Base-by-base conservation (phyloP, 2,329 filamentous ascomycete genomes). In the Podosphaera xanthii region DNA sequence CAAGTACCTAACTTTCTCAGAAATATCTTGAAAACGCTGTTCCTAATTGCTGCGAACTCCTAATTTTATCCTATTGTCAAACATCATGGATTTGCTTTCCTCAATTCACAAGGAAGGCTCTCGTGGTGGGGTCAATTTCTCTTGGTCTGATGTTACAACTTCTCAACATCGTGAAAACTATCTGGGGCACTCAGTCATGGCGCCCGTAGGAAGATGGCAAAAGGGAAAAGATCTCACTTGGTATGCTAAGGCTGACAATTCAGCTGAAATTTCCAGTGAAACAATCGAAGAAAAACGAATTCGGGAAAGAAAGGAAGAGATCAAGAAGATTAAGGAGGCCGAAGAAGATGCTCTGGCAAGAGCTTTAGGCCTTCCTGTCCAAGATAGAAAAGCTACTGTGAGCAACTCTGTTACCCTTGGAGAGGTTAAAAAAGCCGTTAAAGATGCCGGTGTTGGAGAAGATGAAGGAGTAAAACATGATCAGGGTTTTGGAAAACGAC, bases 101-200 rank as follows among this genome's bases (percentile, higher is more conserved):
- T 88, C 86, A 49, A 85, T 98, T 62, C 87, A 90, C 68, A 97
- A 98, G 73, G 74, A 77, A 22, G 91, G 94, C 70, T 92, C 88
- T 66, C 84, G 92, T 64, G 92, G 92, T 68, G 92, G 92, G 69
- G 86, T 86, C 71, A 89, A 96, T 71, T 98, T 98, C 75, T 90
- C 84, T 73, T 97, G 92, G 92, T 86, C 91, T 64, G 89, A 96
- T 65, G 91, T 98, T 68, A 84, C 91, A 70, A 82, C 77, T 64
- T 94, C 89, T n/a, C 74, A 79, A 31, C 90, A 95, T 68, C 89
- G 92, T 71, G 90, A 98, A 71, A 95, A 83, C 67, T 84, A 85
- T 69, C 78, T 87, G 7, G 84, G 84, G 58, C 84, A 87, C 70
- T 85, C 81, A 22, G 70, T 87, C 56, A 87, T 84, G 80, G 84